These are phyloP conservation scores for Uronychia binucleata DNA, from an alignment of 73 alveolate genomes.

Conservation along the genomic window DNA sequence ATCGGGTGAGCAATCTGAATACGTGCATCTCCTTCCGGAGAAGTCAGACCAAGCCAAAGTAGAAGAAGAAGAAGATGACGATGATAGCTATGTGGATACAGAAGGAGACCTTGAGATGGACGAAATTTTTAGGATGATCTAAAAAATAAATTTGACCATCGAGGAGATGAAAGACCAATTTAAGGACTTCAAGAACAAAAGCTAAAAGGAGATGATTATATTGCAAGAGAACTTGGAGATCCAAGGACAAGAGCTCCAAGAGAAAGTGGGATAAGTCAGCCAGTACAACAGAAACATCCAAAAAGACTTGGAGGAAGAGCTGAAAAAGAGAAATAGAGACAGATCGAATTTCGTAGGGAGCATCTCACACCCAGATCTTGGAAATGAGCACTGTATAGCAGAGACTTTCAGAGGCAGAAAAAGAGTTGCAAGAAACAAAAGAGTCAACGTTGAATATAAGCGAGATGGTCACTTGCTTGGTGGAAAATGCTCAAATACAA, in stretches of 20 bases:
- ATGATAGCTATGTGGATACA: background rate
- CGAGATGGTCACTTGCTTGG: constrained; percentile 25
- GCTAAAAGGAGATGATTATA: background rate
- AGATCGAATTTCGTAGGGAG: constrained; percentile 17
- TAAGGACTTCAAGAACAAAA: background rate
- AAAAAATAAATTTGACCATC: background rate
- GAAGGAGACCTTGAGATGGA: background rate
- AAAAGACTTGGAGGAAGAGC: constrained; percentile 57
- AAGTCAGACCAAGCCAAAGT: too few relatives aligned
- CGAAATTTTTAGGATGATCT: background rate
- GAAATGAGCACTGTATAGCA: background rate
- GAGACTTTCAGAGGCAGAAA: background rate
- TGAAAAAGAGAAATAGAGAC: constrained; percentile 52
- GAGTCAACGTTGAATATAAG: constrained; percentile 13
- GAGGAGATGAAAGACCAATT: constrained; percentile 2
- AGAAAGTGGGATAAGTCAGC: background rate
- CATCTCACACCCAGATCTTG: background rate
- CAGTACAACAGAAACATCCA: constrained; percentile 17
- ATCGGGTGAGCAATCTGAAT: background rate
- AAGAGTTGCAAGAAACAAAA: background rate
- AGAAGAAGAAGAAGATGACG: background rate
- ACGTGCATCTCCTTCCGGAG: background rate
- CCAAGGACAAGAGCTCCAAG: background rate
- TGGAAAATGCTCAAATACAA: constrained; percentile 13
- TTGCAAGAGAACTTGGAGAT: background rate